phyloP scores from a whole-genome alignment of 2,329 filamentous ascomycete genomes.

The Teratosphaeria zuluensis region DNA sequence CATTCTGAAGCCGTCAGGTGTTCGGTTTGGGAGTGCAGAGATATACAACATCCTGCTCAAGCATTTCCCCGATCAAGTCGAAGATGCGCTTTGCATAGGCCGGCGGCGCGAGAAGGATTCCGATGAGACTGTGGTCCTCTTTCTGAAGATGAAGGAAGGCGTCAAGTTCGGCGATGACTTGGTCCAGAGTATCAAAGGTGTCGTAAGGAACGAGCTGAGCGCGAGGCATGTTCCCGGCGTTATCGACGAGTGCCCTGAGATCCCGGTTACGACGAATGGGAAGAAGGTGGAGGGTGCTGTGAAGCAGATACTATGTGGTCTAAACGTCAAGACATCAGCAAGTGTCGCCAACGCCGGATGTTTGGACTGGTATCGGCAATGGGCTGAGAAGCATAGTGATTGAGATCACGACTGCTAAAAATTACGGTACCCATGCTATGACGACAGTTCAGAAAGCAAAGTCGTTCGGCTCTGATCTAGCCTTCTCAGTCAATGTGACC shows the following conservation, averaged over 20 bases:
- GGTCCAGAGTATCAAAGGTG: conserved; percentile 52
- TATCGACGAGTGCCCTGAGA: conserved; percentile 72
- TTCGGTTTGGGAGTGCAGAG: conserved; percentile 86
- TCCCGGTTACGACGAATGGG: conserved; percentile 85
- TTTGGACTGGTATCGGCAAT: conserved; percentile 76
- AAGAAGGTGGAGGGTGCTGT: conserved; percentile 98
- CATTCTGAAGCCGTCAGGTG: conserved; percentile 82
- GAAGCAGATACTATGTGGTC: conserved; percentile 86
- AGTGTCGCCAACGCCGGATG: conserved; percentile 89
- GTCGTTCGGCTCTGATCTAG: no score
- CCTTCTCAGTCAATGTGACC: no score
- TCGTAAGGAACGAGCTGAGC: conserved; percentile 69
- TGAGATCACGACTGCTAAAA: not conserved
- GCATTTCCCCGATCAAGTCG: conserved; percentile 67
- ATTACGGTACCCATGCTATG: no score
- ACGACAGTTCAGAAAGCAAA: no score
- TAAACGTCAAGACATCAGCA: conserved; percentile 78
- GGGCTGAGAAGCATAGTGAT: conserved; percentile 45
- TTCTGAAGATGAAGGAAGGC: conserved; percentile 64
- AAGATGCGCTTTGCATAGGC: conserved; percentile 83
- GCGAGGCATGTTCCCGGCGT: conserved; percentile 81
- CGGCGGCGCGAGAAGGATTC: conserved; percentile 58
- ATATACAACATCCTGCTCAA: conserved; percentile 91
- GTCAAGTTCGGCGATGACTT: conserved; percentile 51
- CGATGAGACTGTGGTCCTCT: conserved; percentile 82